Evolutionary conservation across 768 basidiomycete genomes (phyloP), one percentile per base, ranked within the genome.

Genomic region (Kwoniella sp.): DNA sequence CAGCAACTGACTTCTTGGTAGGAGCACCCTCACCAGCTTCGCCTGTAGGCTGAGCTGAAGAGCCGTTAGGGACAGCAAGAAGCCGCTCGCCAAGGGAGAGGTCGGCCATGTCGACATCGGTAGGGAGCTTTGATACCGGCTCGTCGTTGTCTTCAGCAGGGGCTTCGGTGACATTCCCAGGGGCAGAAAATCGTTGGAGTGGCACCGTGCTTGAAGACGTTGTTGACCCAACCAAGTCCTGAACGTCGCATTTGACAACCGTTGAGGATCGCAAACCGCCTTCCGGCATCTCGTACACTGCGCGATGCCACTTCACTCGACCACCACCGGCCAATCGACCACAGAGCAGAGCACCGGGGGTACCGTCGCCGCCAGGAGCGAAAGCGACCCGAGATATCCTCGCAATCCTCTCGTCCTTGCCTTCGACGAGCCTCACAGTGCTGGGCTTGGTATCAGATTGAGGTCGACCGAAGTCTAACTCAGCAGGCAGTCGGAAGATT

Each of bases 1-100:
- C 67, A 26, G 63, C 68, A 22, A 83, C 81, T 17, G 77, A 71
- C 22, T 63, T 72, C 15, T 63, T 70, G 17, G 59, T 51, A 2
- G 69, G 65, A 22, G 81, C 79, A 51, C 11, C 23, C n/a, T 82
- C 85, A 23, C 79, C 81, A 30, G 77, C 74, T 13, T 70, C 66
- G 28, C 41, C 37, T 15, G 63, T 41, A 50, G 1, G 28, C 60
- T 17, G 65, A 62, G 71, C 64, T 58, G 67, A 60, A 59, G 69
- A 55, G 62, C 73, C 69, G 50, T 88, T 87, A 30, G 86, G 85
- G 22, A 91, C 81, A 20, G 89, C 90, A 0, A 90, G 88, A 58
- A 97, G 83, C 15, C 93, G 86, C 81, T 98, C 91, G 4, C 94
- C 95, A 2, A 98, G 86, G 45, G 90, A 92, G 15, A 94, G 85